Conservation (phyloP, 1,139 yeast species). For the Yamadazyma taylorii region DNA sequence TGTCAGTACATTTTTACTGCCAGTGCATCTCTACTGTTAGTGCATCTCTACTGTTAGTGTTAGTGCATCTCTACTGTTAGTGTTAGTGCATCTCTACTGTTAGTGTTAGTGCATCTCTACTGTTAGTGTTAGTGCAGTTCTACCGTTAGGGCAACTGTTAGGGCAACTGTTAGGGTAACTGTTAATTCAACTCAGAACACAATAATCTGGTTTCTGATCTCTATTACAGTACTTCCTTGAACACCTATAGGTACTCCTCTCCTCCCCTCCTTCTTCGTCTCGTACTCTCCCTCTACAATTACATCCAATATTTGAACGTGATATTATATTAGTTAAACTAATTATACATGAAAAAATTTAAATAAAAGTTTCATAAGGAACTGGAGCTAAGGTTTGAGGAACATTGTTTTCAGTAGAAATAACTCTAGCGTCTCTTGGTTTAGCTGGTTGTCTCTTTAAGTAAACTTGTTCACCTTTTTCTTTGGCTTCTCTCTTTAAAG, state of each 20-base stretch:
- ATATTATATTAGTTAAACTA: constrained; percentile 16
- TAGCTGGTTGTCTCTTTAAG: constrained; percentile 98
- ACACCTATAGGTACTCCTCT: too few relatives aligned
- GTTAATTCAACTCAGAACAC: neutral
- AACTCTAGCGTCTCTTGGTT: constrained; percentile 91
- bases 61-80: too few relatives aligned
- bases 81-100: too few relatives aligned
- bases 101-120: too few relatives aligned
- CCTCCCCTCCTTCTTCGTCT: too few relatives aligned
- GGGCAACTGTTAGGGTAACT: neutral
- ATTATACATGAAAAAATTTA: constrained; percentile 18
- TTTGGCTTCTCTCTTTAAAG: constrained; percentile 91
- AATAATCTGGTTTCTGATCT: too few relatives aligned
- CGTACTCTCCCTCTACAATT: constrained; percentile 4
- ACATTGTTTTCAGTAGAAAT: constrained; percentile 75
- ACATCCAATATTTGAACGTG: constrained; percentile 4
- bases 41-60: too few relatives aligned
- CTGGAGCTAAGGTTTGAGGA: constrained; percentile 96
- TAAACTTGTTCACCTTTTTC: constrained; percentile 86
- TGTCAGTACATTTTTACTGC: too few relatives aligned
- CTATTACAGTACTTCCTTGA: too few relatives aligned
- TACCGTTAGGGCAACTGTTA: neutral
- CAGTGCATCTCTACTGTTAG: too few relatives aligned
- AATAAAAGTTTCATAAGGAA: constrained; percentile 16
- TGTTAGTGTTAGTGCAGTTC: too few relatives aligned